Evolutionary conservation across 345 rosid genomes (phyloP).

Genomic region (Citrus maxima): DNA sequence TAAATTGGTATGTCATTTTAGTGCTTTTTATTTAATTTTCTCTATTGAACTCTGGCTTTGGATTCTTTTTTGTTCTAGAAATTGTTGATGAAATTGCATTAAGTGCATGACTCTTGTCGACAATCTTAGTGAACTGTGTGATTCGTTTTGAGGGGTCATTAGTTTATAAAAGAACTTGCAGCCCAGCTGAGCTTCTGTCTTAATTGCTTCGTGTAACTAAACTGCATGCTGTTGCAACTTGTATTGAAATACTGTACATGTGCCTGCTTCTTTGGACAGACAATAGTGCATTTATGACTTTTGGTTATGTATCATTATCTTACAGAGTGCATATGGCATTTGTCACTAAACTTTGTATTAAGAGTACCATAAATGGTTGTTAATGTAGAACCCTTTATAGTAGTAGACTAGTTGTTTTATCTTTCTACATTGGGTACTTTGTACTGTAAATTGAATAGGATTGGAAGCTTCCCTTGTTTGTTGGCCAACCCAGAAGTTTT

Average conservation of each 20-base stretch:
- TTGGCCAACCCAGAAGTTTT: constrained; percentile 43
- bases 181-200: constrained; percentile 6
- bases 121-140: background rate
- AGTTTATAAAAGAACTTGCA: background rate
- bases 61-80: background rate
- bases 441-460: constrained; percentile 30
- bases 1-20: background rate
- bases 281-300: constrained; percentile 15
- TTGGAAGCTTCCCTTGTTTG: constrained; percentile 42
- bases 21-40: constrained; percentile 1
- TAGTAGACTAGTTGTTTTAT: constrained; percentile 17
- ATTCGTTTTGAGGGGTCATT: constrained; percentile 16
- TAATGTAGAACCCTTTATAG: constrained; percentile 2
- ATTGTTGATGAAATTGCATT: background rate
- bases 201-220: constrained; percentile 20
- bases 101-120: background rate
- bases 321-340: background rate
- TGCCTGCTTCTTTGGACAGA: background rate
- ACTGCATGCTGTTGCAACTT: background rate
- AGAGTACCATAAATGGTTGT: background rate
- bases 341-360: constrained; percentile 4
- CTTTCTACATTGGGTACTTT: constrained; percentile 19
- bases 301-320: constrained; percentile 13
- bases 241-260: background rate
- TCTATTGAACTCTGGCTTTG: background rate